Base-by-base conservation (phyloP, 2,329 filamentous ascomycete species). In the Colletotrichum graminicola region DNA sequence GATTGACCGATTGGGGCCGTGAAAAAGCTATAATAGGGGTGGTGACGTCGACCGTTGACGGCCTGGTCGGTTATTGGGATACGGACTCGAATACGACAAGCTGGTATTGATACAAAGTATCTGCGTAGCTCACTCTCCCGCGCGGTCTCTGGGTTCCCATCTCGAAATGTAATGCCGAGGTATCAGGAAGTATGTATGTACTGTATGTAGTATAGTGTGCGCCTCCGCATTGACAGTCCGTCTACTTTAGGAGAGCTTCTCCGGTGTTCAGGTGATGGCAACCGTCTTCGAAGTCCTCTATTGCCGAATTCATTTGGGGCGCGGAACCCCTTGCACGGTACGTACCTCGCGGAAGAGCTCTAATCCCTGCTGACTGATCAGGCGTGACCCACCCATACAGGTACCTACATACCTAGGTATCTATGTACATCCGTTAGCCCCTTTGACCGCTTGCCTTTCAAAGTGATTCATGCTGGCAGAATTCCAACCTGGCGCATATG, bases 401-500 rank as follows among this genome's bases (percentile, higher is more conserved):
- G 36, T 41, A 18, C 39, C 39, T 14, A 14, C 10, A 2, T 12
- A 39, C 36, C 36, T 39, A 39, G 36, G 36, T 34, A 34, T 10
- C 10, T 34, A 34, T 34, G 26, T 12, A 29, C 26, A 7, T n/a
- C 11, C 21, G 36, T 10, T 2, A 18, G 26, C 7, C 6, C 1
- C 1, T 0, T 1, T 29, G 14, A 71, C 67, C 67, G 67, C 68
- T 64, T 67, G 10, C 68, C 39, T 5, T 8, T 11, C 47, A 12
- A 6, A 6, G 29, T 10, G 29, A 11, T 7, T 11, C 36, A 10
- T 32, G 5, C 7, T 5, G 67, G 67, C 67, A 71, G 64, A 62
- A 67, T 67, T 18, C n/a, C 6, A 34, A 71, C 51, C 68, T 71
- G 64, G 55, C 57, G 64, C 57, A 66, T 61, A 41, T 51, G 56